Base-by-base conservation (phyloP, 1,139 yeast species). In the Blastobotrys apis region DNA sequence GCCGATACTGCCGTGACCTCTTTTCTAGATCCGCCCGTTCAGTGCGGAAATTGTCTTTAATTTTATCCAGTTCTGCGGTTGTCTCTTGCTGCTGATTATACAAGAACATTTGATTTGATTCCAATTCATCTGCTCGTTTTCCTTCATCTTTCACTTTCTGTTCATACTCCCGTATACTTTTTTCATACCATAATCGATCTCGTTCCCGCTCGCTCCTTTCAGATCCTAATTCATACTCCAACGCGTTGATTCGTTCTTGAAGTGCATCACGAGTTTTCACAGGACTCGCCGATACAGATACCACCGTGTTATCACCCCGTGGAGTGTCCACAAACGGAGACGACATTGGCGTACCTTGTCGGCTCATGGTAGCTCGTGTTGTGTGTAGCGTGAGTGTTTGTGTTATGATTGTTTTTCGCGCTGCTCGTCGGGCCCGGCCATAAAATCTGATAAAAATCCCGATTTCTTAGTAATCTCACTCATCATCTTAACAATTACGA, bases 71-170 rank as follows among this genome's bases (percentile, higher is more conserved):
- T 41, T 68, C 64, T 1, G 57, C 55, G 1, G 62, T 52, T 6
- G 66, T 51, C 43, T 62, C 64, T 26, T 60, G 62, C 43, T 69
- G 68, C 35, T 65, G 65, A n/a, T 71, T 69, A 47, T 67, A 71
- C 31, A 75, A 57, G 50, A 67, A 66, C 29, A 63, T 56, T 44
- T 70, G 71, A 43, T 72, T 74, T 2, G 67, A 54, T 10, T 70
- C 64, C 0, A 64, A 52, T 2, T 63, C 55, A 40, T 65, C 67
- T 1, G 67, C 63, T 9, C 65, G 51, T 26, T 53, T 53, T 20
- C 63, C 65, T 38, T 65, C 66, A 13, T 55, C 58, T 16, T 62
- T 53, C 13, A 69, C 46, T 21, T 60, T 53, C 16, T 54, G 49
- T 34, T 64, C 63, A 15, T 69, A 47, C 3, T 62, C 62, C 5